phyloP scores from a whole-genome alignment of 768 basidiomycete genomes.

The Auriscalpium microsporum region DNA sequence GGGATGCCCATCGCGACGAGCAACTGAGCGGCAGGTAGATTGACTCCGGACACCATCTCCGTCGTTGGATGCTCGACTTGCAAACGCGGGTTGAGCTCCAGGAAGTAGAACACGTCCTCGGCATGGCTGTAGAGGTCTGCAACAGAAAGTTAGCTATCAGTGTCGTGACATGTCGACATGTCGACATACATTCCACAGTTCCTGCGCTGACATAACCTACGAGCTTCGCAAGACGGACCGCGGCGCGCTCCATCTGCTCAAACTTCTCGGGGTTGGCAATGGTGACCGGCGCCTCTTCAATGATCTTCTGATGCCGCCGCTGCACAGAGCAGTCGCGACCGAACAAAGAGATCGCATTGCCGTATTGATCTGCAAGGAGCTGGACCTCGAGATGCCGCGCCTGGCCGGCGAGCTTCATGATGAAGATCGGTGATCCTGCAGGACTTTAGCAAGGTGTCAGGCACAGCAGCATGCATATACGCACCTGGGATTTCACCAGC shows the following conservation, averaged over 20 bases:
- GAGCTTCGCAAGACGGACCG: constrained; percentile 97
- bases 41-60: constrained; percentile 99
- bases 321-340: constrained; percentile 99
- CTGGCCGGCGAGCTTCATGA: constrained; percentile 98
- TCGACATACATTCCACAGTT: constrained; percentile 80
- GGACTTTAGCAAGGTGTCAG: constrained; percentile 2
- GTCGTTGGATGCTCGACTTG: constrained; percentile 99
- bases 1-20: constrained; percentile 98
- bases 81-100: constrained; percentile 97
- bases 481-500: constrained; percentile 93
- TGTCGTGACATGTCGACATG: too few relatives aligned
- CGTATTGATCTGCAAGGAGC: constrained; percentile 97
- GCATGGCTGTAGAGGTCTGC: constrained; percentile 89
- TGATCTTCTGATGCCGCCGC: constrained; percentile 98
- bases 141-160: too few relatives aligned
- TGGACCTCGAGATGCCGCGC: constrained; percentile 98
- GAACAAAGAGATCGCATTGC: constrained; percentile 97
- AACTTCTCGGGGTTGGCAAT: constrained; percentile 90
- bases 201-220: constrained; percentile 99
- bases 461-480: constrained; percentile 16
- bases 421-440: constrained; percentile 92
- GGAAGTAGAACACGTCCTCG: constrained; percentile 93
- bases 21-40: constrained; percentile 93
- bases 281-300: constrained; percentile 98
- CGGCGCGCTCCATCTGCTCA: constrained; percentile 97